Evolutionary conservation across 495 filamentous ascomycete genomes (phyloP).

Genomic region (Durotheca rogersii): DNA sequence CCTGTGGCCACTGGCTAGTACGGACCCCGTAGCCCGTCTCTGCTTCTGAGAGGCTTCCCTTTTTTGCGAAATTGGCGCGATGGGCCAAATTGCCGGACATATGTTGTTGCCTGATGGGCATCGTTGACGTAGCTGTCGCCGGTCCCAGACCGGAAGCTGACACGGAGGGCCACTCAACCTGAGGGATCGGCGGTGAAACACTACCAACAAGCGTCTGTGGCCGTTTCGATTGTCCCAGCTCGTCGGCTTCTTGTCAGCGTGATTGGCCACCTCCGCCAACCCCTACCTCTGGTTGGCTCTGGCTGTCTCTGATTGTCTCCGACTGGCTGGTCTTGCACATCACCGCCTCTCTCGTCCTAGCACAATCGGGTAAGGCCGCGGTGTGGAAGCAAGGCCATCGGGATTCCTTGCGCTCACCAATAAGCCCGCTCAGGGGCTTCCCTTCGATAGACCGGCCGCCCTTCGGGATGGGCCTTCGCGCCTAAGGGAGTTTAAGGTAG

Average conservation of each 20-base stretch:
- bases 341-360: slow-evolving; percentile 26
- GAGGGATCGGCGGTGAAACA: slow-evolving; percentile 20
- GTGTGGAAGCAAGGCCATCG: no score
- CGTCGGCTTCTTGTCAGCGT: background rate
- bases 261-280: no score
- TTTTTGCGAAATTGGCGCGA: no score
- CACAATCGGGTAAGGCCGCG: background rate
- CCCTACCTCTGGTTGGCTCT: slow-evolving; percentile 26
- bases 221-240: slow-evolving; percentile 16
- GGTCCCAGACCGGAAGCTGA: background rate
- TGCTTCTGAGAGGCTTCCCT: no score
- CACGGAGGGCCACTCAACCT: slow-evolving; percentile 16
- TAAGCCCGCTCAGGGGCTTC: slow-evolving; percentile 22
- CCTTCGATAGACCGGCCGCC: no score
- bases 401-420: no score
- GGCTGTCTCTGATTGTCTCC: slow-evolving; percentile 8
- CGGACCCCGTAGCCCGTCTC: no score
- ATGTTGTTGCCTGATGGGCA: no score
- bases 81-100: no score
- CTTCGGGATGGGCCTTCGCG: background rate
- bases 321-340: slow-evolving; percentile 9
- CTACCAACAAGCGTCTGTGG: background rate
- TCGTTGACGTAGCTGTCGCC: background rate
- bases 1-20: no score
- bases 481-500: background rate